Evolutionary conservation across 306 rosid species (phyloP), one percentile per base, ranked within the genome.

Genomic region (Dicorynia guianensis): DNA sequence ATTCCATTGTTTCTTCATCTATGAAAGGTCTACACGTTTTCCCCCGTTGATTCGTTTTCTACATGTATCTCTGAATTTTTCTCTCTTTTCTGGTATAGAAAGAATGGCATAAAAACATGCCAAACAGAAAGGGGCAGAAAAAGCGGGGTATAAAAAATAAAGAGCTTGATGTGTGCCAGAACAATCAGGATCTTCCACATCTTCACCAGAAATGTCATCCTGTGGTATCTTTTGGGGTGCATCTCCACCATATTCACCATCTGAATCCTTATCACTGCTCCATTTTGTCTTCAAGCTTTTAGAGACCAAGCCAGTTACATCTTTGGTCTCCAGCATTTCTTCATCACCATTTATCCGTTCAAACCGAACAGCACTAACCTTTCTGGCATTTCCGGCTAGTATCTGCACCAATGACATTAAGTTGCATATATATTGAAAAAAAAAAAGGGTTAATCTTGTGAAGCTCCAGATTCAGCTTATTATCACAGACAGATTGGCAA

Each of bases 351-450:
- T 83, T 69, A 83, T 47, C 55, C 77, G 69, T 78, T 83, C 89
- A 66, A 90, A 88, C 63, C 85, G 90, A 72, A 87, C 85, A 6
- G 87, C 85, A 48, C 87, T 83, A 8, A 91, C 90, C 85, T 88
- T 88, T 85, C 90, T 86, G 30, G 91, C 89, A 77, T 88, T 88
- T 79, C 93, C 93, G 11, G 91, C 90, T 50, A 90, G 80, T 40
- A 90, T 79, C 96, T 90, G 85, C 84, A 69, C 19, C 71, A 72
- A 73, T 34, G 38, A 79, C 61, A 73, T 50, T 11, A 49, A 14
- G 7, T 49, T 49, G 55, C 55, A 49, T 14, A n/a, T 49, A 49
- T 49, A 13, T 8, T 3, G 4, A 8, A 48, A 48, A 13, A 11
- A 11, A 2, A 48, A 17, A 17, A 48, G 53, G 13, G 3, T 11